Evolutionary conservation across 176 grass and related monocot genomes (phyloP).

Genomic region (Otatea glauca): DNA sequence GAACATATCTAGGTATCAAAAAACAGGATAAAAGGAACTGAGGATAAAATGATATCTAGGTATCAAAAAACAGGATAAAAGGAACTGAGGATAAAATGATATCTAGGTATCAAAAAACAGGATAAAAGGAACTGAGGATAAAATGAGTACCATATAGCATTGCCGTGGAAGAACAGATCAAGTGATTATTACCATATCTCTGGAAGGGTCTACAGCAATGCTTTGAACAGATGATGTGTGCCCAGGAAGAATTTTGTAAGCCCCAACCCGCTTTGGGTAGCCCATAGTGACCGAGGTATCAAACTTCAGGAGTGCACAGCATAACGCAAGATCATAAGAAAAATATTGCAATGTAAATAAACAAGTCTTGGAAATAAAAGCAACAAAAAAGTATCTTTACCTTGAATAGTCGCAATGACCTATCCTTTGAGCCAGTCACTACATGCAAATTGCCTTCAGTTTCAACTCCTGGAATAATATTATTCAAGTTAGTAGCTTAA

Average conservation of each 20-base stretch:
- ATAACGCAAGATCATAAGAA: slow-evolving; percentile 39
- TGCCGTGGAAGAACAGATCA: slow-evolving; percentile 5
- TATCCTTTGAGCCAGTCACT: slow-evolving; percentile 89
- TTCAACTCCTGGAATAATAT: slow-evolving; percentile 57
- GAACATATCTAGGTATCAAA: slow-evolving; percentile 78
- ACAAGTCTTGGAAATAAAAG: background rate
- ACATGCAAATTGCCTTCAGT: slow-evolving; percentile 62
- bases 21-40: slow-evolving; percentile 26
- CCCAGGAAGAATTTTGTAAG: slow-evolving; percentile 79
- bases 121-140: slow-evolving; percentile 23
- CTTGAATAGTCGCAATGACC: slow-evolving; percentile 81
- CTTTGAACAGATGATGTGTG: slow-evolving; percentile 86
- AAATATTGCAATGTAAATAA: slow-evolving; percentile 14
- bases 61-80: slow-evolving; percentile 33
- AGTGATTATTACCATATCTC: slow-evolving; percentile 66
- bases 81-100: slow-evolving; percentile 29
- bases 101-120: slow-evolving; percentile 56
- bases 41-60: slow-evolving; percentile 72
- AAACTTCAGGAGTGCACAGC: slow-evolving; percentile 56
- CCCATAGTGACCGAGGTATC: slow-evolving; percentile 52
- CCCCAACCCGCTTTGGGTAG: slow-evolving; percentile 57
- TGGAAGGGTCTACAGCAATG: slow-evolving; percentile 63
- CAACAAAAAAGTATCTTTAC: slow-evolving; percentile 41
- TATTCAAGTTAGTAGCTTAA: slow-evolving; percentile 36
- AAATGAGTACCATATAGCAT: slow-evolving; percentile 8